Percentiles rank a stretch among this genome's conserved stretches.
Conservation (phyloP, 2,329 filamentous ascomycete genomes). For the Diaporthe vaccinii region DNA sequence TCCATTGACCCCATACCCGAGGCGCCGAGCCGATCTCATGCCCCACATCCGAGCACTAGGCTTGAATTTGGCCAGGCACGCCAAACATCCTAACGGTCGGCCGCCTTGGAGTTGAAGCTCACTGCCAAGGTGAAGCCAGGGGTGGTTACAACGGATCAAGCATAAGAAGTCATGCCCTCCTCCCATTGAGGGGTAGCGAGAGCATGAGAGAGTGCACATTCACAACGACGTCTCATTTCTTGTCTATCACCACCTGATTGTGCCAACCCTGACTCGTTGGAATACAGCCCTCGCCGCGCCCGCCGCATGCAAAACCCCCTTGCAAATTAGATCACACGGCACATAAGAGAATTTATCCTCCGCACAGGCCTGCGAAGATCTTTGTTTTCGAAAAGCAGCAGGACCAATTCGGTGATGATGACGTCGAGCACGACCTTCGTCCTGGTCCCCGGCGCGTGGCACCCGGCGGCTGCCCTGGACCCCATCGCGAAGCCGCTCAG, state of each 20-base stretch:
- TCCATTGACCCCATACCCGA: neutral
- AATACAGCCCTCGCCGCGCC: constrained; percentile 2
- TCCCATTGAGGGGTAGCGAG: neutral
- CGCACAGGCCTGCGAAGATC: constrained; percentile 9
- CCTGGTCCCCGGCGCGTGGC: constrained; percentile 31
- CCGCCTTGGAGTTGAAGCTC: constrained; percentile 18
- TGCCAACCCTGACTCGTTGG: constrained; percentile 1
- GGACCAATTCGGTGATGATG: constrained; percentile 6
- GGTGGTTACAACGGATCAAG: neutral
- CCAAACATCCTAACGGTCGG: neutral
- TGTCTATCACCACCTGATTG: constrained; percentile 24
- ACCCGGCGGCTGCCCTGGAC: neutral
- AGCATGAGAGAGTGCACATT: neutral
- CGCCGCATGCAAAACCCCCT: neutral
- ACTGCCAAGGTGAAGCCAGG: neutral
- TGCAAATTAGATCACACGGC: neutral
- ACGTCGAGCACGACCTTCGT: constrained; percentile 23
- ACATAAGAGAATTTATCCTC: neutral
- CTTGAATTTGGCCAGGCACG: neutral
- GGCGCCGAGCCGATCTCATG: neutral
- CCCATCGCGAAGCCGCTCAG: constrained; percentile 12
- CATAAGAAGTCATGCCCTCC: neutral
- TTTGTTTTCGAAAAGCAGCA: neutral
- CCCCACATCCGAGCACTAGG: constrained; percentile 9
- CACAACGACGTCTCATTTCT: constrained; percentile 3